Base-by-base conservation (phyloP, 2,329 filamentous ascomycete species). In the Coniochaeta sp. region DNA sequence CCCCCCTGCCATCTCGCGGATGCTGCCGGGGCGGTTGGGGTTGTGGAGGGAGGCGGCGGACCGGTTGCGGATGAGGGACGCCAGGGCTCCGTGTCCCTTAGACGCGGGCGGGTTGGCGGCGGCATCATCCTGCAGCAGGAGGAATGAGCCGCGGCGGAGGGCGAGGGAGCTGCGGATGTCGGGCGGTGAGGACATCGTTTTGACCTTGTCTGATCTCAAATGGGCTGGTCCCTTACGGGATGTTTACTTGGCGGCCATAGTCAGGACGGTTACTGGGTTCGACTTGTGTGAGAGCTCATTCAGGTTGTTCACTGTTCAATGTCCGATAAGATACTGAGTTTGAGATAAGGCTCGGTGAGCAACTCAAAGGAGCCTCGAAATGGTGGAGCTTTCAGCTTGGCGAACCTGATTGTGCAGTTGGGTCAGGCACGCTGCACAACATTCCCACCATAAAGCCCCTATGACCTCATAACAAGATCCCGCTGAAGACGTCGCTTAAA, bases 61-160 rank as follows among this genome's bases (percentile, higher is more conserved):
- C 16, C 89, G 45, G 82, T 91, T 66, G 40, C 62, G 60, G 55
- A 71, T 69, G 51, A 71, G 63, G 14, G 61, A 60, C 6, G 63
- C 63, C 31, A 71, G 59, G 30, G 67, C 60, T 49, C 65, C 61
- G 40, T 63, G 62, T 54, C 65, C 59, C 54, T 60, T 61, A 40
- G 67, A 58, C 27, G 76, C 71, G 45, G 90, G 67, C 6, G 85
- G 82, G 31, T 76, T 48, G n/a, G 45, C 74, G 26, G 89, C 70
- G 32, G 89, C 71, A 60, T 70, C 68, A 27, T 66, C 63, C 38
- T 70, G 63, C 35, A 64, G 57, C 40, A 66, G 52, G 35, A 69
- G 60, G 49, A 65, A 63, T 5, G 62, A 60, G 14, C 56, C 54
- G 32, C 57, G 58, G 32, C 60, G 60, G 40, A 58, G 53, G 13